Evolutionary conservation across 345 rosid genomes (phyloP), one percentile per base, ranked within the genome.

Genomic region (Ailanthus altissimus): DNA sequence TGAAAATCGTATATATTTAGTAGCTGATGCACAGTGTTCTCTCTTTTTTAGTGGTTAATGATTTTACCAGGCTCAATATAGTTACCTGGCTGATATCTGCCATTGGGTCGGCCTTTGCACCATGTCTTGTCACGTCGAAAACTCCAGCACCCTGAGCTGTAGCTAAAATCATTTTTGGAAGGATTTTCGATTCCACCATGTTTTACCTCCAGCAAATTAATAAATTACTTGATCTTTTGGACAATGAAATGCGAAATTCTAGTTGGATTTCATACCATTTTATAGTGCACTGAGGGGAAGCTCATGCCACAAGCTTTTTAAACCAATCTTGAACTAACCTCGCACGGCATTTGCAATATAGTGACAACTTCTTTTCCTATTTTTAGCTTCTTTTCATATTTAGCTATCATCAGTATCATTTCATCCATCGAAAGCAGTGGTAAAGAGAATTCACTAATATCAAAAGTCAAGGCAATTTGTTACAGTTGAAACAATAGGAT

Each of bases 81-180:
- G 15, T 54, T 75, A 82, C 86, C 69, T 76, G 25, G 9, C 67
- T 67, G 6, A 67, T 57, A 57, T 67, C 73, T 0, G 78, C 50
- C 36, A 38, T 62, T 18, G 46, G 77, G 53, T 82, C 81, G 8
- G 76, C 70, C 46, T 45, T 69, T 28, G 79, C 88, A 0, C 85
- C 82, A 47, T 61, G 81, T 38, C 75, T 78, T 15, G 66, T 63
- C 0, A 84, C 56, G 66, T 83, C 81, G 15, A 79, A 66, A 42
- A 58, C 63, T 0, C 11, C 66, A 2, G 46, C 11, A 46, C 14
- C 21, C 15, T 75, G 75, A n/a, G 62, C 72, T 9, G 13, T 11
- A 18, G 67, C 50, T 6, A n/a, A 3, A 6, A 23, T 15, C 47
- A 42, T 21, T n/a, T n/a, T n/a, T 5, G 63, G 46, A 0, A 20